Evolutionary conservation across 1,284 basidiomycete genomes (phyloP).

Genomic region (Ganoderma sp.): DNA sequence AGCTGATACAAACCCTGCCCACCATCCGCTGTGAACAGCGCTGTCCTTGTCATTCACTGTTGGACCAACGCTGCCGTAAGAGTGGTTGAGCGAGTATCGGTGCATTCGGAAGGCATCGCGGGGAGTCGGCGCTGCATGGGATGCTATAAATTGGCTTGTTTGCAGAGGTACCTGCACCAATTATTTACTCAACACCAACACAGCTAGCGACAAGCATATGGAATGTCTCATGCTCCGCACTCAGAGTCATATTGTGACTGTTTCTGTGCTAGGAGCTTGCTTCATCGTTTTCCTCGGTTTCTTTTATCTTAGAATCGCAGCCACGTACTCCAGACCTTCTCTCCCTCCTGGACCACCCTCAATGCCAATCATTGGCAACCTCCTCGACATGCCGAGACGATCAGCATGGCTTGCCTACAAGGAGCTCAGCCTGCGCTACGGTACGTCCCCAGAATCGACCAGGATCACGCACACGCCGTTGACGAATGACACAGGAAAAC

Average conservation of each 20-base stretch:
- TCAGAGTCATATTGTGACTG: neutral
- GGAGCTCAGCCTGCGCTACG: neutral
- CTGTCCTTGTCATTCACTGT: neutral
- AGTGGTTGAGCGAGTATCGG: neutral
- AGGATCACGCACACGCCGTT: neutral
- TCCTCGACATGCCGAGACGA: neutral
- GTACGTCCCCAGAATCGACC: neutral
- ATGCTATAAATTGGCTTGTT: neutral
- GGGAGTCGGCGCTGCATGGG: neutral
- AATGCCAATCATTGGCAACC: neutral
- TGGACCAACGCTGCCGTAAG: neutral
- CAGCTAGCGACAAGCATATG: neutral
- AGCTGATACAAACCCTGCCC: neutral
- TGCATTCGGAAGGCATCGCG: neutral
- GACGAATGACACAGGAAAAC: slow-evolving; percentile 8
- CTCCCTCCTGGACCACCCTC: slow-evolving; percentile 16
- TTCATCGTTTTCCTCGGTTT: neutral
- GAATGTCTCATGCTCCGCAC: neutral
- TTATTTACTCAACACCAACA: neutral
- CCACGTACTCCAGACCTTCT: neutral
- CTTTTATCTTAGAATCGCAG: neutral
- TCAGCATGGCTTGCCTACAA: slow-evolving; percentile 2
- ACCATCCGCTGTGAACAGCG: neutral
- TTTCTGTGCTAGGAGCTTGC: neutral
- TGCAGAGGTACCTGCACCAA: neutral